Conservation (phyloP, 1,284 basidiomycete species). For the Ustilago trichophora region DNA sequence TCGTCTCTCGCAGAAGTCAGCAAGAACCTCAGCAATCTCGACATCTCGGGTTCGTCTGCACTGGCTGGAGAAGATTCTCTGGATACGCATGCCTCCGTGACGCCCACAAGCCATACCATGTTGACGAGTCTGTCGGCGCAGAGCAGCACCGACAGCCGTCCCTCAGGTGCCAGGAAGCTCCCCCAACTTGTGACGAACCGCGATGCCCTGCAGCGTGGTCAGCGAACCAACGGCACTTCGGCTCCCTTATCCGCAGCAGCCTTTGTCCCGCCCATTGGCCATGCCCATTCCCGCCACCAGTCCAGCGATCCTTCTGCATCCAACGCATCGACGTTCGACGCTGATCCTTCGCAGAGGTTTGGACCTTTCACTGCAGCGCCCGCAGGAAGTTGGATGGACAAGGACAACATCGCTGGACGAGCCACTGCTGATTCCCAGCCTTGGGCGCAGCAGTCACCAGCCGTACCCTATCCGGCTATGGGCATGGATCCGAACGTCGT, state of each 20-base stretch:
- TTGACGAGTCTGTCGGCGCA: conserved; percentile 4
- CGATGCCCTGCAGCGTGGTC: conserved; percentile 46
- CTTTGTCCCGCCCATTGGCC: conserved; percentile 53
- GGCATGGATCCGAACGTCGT: conserved; percentile 37
- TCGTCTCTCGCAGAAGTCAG: conserved; percentile 27
- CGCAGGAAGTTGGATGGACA: conserved; percentile 30
- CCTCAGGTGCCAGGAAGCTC: conserved; percentile 24
- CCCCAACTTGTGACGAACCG: conserved; percentile 56
- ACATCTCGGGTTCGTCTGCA: conserved; percentile 35
- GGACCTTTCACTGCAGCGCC: conserved; percentile 48
- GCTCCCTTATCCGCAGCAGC: conserved; percentile 48
- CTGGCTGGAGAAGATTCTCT: conserved; percentile 10
- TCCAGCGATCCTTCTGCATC: conserved; percentile 15
- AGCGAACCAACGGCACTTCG: conserved; percentile 1
- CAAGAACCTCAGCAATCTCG: conserved; percentile 29
- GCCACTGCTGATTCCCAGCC: conserved; percentile 7
- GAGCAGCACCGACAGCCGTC: conserved; percentile 10
- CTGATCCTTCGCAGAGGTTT: conserved; percentile 10
- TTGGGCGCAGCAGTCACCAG: conserved; percentile 16
- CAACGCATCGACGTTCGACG: conserved; percentile 12
- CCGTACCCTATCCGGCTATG: conserved; percentile 1
- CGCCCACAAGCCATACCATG: conserved; percentile 11
- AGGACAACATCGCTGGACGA: conserved; percentile 29
- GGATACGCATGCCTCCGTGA: conserved; percentile 13
- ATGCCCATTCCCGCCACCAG: conserved; percentile 40